Conservation (phyloP, 2,329 filamentous ascomycete genomes). For the Pseudogymnoascus sp. region DNA sequence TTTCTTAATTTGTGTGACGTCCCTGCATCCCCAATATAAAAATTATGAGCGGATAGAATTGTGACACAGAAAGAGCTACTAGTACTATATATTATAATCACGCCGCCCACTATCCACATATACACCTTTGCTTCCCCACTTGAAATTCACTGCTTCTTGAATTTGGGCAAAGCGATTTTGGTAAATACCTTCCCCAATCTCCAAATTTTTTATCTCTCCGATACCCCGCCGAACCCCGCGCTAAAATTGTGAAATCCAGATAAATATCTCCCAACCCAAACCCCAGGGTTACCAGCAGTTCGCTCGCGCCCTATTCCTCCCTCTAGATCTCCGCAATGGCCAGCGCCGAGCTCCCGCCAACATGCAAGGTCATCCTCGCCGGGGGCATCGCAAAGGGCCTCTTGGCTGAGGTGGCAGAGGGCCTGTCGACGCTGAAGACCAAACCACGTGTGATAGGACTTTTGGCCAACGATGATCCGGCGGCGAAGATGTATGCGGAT, state of each 20-base stretch:
- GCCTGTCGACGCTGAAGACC: conserved; percentile 61
- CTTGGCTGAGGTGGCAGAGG: conserved; percentile 67
- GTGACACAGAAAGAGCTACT: neutral
- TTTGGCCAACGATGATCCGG: conserved; percentile 83
- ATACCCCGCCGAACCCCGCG: neutral
- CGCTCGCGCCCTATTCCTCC: neutral
- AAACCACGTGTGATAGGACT: conserved; percentile 81
- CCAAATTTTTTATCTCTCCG: neutral
- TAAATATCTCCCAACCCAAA: neutral
- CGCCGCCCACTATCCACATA: neutral
- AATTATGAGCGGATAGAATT: neutral
- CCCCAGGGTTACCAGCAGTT: neutral
- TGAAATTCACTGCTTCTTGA: neutral
- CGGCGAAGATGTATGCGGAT: conserved; percentile 87
- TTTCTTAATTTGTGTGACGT: conserved; percentile 1
- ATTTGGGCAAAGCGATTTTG: neutral
- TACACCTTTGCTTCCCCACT: neutral
- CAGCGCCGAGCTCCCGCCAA: conserved; percentile 24
- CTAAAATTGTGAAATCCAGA: neutral
- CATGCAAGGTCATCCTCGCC: conserved; percentile 90
- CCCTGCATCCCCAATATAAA: neutral
- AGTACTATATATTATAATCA: neutral
- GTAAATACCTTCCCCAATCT: neutral
- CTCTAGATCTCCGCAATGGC: conserved; percentile 6
- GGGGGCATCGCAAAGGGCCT: conserved; percentile 78